Percentiles rank a stretch among this genome's conserved stretches.
Conservation (phyloP, 345 rosid species). For the Brassica nigra region DNA sequence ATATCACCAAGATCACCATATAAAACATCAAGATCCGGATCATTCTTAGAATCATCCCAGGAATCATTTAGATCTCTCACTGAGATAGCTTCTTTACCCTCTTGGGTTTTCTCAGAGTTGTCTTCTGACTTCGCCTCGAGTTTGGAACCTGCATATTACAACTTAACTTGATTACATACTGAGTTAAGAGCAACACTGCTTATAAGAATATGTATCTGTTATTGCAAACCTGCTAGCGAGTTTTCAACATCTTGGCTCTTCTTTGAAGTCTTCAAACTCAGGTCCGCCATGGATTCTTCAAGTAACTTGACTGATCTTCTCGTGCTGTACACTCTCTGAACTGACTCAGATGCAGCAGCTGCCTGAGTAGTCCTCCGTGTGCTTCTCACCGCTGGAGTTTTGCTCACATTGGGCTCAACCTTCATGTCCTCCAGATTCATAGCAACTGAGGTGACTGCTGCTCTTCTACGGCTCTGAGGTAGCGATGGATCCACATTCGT, state of each 20-base stretch:
- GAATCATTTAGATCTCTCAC: slow-evolving; percentile 37
- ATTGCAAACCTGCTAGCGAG: slow-evolving; percentile 10
- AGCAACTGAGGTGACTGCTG: slow-evolving; percentile 42
- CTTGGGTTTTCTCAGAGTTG: slow-evolving; percentile 25
- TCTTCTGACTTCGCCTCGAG: slow-evolving; percentile 16
- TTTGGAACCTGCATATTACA: slow-evolving; percentile 37
- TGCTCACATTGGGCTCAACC: background rate
- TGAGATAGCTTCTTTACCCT: slow-evolving; percentile 27
- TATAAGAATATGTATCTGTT: slow-evolving; percentile 9
- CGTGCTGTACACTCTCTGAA: slow-evolving; percentile 56
- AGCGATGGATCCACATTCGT: slow-evolving; percentile 43
- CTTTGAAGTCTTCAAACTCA: slow-evolving; percentile 53
- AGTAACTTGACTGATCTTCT: slow-evolving; percentile 71
- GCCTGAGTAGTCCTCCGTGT: slow-evolving; percentile 35
- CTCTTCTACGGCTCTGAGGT: slow-evolving; percentile 44
- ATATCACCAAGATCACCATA: slow-evolving; percentile 42
- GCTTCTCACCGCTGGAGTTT: slow-evolving; percentile 39
- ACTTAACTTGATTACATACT: slow-evolving; percentile 13
- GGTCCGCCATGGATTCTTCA: slow-evolving; percentile 58
- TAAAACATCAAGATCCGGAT: slow-evolving; percentile 32
- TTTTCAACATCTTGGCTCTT: slow-evolving; percentile 19
- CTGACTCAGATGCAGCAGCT: slow-evolving; percentile 37
- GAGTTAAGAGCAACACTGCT: background rate
- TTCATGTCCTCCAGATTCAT: slow-evolving; percentile 21
- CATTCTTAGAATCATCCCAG: slow-evolving; percentile 32